Base-by-base conservation (phyloP, 371 early-diverging fungal species). In the Rhizopus sp. region DNA sequence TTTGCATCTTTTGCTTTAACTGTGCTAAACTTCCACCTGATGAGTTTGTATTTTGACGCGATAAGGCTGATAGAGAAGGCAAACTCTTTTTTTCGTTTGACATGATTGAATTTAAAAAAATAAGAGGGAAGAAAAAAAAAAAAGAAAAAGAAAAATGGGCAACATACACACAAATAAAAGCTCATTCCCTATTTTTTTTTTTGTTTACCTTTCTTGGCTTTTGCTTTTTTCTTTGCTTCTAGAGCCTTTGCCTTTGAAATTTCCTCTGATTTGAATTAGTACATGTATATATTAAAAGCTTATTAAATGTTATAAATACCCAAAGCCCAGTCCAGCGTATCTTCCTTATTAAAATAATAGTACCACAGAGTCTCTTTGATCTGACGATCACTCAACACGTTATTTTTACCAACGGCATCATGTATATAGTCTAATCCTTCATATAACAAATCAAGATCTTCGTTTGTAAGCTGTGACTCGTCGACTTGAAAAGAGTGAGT, bases 311-410 rank as follows among this genome's bases (percentile, higher is more conserved):
- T 38, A 35, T 29, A 29, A 44, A 47, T 80, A 87, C 89, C 85
- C 35, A 85, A 60, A 30, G 83, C 70, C 70, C 81, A 87, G 17
- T 73, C 68, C 3, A 85, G 69, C 0, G 86, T 76, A 53, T 86
- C 65, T 37, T 84, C 74, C 32, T 68, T 65, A 41, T 88, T 83
- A 62, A 83, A 84, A 53, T 84, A 85, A 48, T 82, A 85, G 50
- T 88, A 75, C 84, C 85, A 86, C 29, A 89, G 57, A 8, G 86
- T 75, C 53, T 88, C 86, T 61, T 84, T 82, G 35, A 89, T 84
- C 48, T 86, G 86, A 39, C 70, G 68, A 50, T 69, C 70, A 7
- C 81, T 63, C 6, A 85, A 58, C 15, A 70, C 60, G 3, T 68
- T 59, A n/a, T 70, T 64, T 2, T 77, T 70, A n/a, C 86, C 86